Conservation (phyloP, 2,329 filamentous ascomycete species). For the Microdochium trichocladiopsis region DNA sequence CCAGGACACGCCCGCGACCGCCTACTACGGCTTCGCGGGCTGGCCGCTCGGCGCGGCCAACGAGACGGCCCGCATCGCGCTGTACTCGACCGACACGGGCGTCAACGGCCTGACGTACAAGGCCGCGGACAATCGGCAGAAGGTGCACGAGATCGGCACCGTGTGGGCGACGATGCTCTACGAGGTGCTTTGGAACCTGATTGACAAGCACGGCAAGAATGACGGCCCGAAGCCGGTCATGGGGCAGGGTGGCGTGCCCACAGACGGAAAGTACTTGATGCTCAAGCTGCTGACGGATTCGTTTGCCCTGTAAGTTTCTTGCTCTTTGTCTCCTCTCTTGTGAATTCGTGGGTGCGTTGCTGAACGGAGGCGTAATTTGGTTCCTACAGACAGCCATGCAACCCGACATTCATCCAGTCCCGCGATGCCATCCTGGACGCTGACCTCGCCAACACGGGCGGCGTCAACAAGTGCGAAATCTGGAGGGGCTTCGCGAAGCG, state of each 20-base stretch:
- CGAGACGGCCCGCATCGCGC: conserved; percentile 38
- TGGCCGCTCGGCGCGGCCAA: conserved; percentile 36
- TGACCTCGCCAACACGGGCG: conserved; percentile 41
- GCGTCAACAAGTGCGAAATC: conserved; percentile 40
- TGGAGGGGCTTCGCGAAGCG: conserved; percentile 51
- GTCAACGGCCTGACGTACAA: conserved; percentile 45
- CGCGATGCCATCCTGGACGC: conserved; percentile 50
- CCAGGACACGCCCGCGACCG: conserved; percentile 32
- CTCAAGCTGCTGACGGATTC: conserved; percentile 46
- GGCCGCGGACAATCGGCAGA: conserved; percentile 26
- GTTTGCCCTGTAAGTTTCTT: conserved; percentile 32
- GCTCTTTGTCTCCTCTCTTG: not conserved
- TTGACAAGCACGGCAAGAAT: conserved; percentile 47
- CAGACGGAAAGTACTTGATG: conserved; percentile 41
- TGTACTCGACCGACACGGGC: conserved; percentile 41
- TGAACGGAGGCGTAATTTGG: not conserved
- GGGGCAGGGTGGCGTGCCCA: conserved; percentile 33
- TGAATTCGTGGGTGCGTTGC: no score
- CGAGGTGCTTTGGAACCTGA: conserved; percentile 50
- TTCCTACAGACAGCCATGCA: conserved; percentile 40
- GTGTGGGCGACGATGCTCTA: conserved; percentile 47
- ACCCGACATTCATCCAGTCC: conserved; percentile 43
- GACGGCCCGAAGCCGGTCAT: conserved; percentile 32
- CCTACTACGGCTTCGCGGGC: conserved; percentile 38
- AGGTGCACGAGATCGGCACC: conserved; percentile 41